Evolutionary conservation across 768 basidiomycete species (phyloP).

Genomic region (Erythrobasidium yunnanense): DNA sequence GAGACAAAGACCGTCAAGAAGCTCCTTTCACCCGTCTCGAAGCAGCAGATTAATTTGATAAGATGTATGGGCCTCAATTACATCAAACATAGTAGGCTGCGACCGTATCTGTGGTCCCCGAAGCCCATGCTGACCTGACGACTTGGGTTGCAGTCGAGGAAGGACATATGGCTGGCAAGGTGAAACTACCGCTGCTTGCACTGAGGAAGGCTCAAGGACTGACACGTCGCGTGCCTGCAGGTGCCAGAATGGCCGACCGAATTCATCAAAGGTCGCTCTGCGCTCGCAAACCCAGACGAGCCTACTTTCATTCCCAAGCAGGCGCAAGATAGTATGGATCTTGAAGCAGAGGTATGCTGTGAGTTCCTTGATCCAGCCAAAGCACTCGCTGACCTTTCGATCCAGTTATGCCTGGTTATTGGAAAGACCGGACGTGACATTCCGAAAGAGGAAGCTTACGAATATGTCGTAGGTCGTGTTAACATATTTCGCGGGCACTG

Average conservation of each 20-base stretch:
- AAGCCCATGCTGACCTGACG: not conserved
- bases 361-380: too few species aligned
- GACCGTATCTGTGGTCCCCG: not conserved
- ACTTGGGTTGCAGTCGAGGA: slow-evolving; percentile 9
- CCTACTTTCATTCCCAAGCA: slow-evolving; percentile 16
- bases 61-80: slow-evolving; percentile 21
- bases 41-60: slow-evolving; percentile 18
- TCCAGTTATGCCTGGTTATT: slow-evolving; percentile 6
- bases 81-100: slow-evolving; percentile 16
- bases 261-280: slow-evolving; percentile 25
- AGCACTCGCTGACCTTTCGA: not conserved
- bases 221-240: not conserved
- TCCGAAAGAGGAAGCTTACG: slow-evolving; percentile 4
- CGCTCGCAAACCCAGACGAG: slow-evolving; percentile 25
- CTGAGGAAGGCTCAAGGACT: not conserved
- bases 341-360: slow-evolving; percentile 10
- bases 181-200: not conserved
- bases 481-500: not conserved
- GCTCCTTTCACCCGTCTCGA: slow-evolving; percentile 21
- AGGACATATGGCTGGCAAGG: slow-evolving; percentile 21
- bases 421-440: slow-evolving; percentile 17
- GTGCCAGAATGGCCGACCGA: slow-evolving; percentile 21
- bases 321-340: slow-evolving; percentile 24
- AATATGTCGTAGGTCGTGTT: slow-evolving; percentile 5
- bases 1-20: slow-evolving; percentile 24